Evolutionary conservation across 2,329 filamentous ascomycete species (phyloP).

Genomic region (Didymellaceae sp.): DNA sequence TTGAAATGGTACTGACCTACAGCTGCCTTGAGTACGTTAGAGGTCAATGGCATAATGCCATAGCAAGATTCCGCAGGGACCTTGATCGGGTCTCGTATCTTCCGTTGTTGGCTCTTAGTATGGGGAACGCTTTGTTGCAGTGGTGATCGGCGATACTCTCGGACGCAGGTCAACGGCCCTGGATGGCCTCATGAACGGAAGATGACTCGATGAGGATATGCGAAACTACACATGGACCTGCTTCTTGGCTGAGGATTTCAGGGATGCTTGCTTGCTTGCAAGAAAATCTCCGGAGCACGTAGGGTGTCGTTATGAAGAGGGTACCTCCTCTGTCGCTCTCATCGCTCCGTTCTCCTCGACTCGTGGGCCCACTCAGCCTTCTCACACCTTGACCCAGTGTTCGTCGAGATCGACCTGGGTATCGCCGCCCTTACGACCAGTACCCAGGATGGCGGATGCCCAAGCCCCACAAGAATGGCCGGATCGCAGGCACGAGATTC

Average conservation of each 20-base stretch:
- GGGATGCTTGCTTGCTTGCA: not conserved
- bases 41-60: too few relatives aligned
- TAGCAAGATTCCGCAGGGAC: too few relatives aligned
- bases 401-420: slow-evolving; percentile 9
- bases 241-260: slow-evolving; percentile 9
- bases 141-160: not conserved
- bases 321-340: slow-evolving; percentile 6
- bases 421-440: slow-evolving; percentile 1
- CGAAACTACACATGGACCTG: slow-evolving; percentile 1
- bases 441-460: slow-evolving; percentile 19
- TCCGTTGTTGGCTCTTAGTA: not conserved
- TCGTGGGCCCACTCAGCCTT: slow-evolving; percentile 3
- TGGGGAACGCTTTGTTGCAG: not conserved
- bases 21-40: too few relatives aligned
- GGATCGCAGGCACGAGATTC: slow-evolving; percentile 24
- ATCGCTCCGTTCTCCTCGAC: slow-evolving; percentile 2
- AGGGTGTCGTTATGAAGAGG: slow-evolving; percentile 2
- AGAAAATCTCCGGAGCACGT: not conserved
- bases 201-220: not conserved
- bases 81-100: too few relatives aligned
- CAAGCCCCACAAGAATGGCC: slow-evolving; percentile 22
- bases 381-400: slow-evolving; percentile 4
- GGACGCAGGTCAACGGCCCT: slow-evolving; percentile 4
- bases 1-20: too few relatives aligned
- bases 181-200: not conserved